Base-by-base conservation (phyloP, 116 monocot species). In the Papilionanthe hybrid region DNA sequence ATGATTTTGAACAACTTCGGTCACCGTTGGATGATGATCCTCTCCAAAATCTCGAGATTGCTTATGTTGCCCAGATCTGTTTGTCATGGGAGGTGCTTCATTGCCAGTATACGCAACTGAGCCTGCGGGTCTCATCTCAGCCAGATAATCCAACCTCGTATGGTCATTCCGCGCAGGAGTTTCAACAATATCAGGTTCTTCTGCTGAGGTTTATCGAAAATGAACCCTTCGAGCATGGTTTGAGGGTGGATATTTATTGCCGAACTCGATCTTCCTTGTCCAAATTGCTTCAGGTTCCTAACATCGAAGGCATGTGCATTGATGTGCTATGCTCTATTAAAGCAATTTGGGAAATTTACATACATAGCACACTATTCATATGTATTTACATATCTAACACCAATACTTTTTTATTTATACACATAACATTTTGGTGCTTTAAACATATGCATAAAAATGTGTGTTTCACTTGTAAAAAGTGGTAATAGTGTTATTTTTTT, bases 181-280 rank as follows among this genome's bases (percentile, higher is more conserved):
- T 93, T 84, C 96, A 96, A 79, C 93, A 96, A 45, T 96, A 92
- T 71, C 93, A 92, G 81, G 93, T 96, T 81, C 85, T 96, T 1
- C 79, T 96, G 77, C 93, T 89, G 58, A 87, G 96, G 29, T 93
- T 93, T 86, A 83, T 96, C 47, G 96, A 96, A 81, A 94, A 93
- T 83, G 96, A 96, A 69, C 96, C 91, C n/a, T 96, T 96, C 85
- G 94, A 96, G 74, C 82, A 83, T 44, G 93, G 96, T 73, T 81
- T 85, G 0, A 88, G 96, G 77, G 81, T 84, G 28, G 91, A 94
- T 53, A 88, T 83, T 72, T 96, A 88, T 89, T 80, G 81, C 18
- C 84, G 88, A 47, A 72, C 88, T 27, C 79, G 94, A 0, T 83
- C 47, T 75, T 81, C 75, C 3, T 71, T 94, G 45, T 83, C 91